Evolutionary conservation across 257 asterid genomes (phyloP), one percentile per base, ranked within the genome.

Genomic region (Plantago major): DNA sequence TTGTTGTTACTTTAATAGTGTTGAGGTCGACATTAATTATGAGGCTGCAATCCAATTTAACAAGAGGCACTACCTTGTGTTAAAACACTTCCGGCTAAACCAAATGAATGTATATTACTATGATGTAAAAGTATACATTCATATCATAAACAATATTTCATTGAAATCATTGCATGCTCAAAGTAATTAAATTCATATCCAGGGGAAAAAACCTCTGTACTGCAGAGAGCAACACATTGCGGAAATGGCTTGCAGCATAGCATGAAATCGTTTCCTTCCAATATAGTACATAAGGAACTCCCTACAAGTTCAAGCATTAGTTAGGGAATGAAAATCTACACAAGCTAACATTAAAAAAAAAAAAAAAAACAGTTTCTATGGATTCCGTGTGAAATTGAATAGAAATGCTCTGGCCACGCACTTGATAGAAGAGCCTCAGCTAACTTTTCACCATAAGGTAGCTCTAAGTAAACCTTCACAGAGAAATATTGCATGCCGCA

Each of bases 381-480:
- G 11, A 22, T 13, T 18, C 33, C 42, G 58, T 47, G 73, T 55
- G 46, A 68, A n/a, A 58, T 45, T 17, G 37, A 67, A 62, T 49
- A 54, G 4, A 44, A 28, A 28, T 62, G 63, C 57, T 48, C 18
- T 48, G 37, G 28, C 38, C 48, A 51, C 72, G 73, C 65, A 90
- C 99, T 90, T 57, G 92, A 78, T 64, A 80, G 86, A 75, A 93
- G 92, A 64, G 94, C 77, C 70, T 90, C 87, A 42, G 95, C 99
- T 70, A 89, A 72, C 70, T 28, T 68, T 76, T 77, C 89, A 12
- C 99, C 97, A 81, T 87, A 67, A 52, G 90, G 84, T 63, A 84
- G 60, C 86, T 93, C 99, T 86, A 93, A 69, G 79, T 90, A 93
- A 55, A 89, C 99, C 99, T 93, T 72, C 81, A 78, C 19, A 40